phyloP scores from a whole-genome alignment of 139 green algal species.

The Tetraselmis chui region DNA sequence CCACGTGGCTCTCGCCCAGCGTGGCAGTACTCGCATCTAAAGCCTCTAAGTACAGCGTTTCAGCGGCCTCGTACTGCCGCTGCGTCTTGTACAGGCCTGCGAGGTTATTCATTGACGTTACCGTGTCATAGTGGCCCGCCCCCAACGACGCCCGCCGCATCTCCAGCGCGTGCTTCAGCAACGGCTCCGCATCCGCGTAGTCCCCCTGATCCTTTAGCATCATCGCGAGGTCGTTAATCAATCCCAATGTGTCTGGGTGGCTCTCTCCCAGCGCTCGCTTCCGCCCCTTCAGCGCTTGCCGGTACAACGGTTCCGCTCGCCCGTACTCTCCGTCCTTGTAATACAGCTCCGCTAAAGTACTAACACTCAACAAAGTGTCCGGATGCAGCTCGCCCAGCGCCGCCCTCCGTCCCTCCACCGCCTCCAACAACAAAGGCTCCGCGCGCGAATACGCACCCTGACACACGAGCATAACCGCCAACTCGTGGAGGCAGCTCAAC shows the following conservation, averaged over 20 bases:
- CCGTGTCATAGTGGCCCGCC: no score
- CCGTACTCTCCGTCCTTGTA: constrained; percentile 6
- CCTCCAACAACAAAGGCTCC: constrained; percentile 16
- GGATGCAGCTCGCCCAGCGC: constrained; percentile 16
- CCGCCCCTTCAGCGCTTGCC: background rate
- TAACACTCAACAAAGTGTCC: background rate
- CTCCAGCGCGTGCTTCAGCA: no score
- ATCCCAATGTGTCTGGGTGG: constrained; percentile 13
- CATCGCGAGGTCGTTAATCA: constrained; percentile 14
- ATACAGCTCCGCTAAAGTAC: constrained; percentile 13
- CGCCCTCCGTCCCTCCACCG: constrained; percentile 12
- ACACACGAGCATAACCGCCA: constrained; percentile 7
- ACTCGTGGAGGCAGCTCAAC: background rate
- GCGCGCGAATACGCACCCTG: constrained; percentile 4
- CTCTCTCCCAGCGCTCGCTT: constrained; percentile 1
- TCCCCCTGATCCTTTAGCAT: background rate
- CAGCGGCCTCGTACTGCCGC: no score
- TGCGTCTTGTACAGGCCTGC: no score
- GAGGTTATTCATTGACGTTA: no score
- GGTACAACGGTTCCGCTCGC: constrained; percentile 9
- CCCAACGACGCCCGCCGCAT: no score
- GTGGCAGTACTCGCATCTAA: background rate
- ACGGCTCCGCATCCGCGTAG: no score
- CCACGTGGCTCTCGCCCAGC: constrained; percentile 8
- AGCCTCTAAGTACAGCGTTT: constrained; percentile 8